Evolutionary conservation across 2,329 filamentous ascomycete species (phyloP).

Genomic region (Ceratocystis albifundus): DNA sequence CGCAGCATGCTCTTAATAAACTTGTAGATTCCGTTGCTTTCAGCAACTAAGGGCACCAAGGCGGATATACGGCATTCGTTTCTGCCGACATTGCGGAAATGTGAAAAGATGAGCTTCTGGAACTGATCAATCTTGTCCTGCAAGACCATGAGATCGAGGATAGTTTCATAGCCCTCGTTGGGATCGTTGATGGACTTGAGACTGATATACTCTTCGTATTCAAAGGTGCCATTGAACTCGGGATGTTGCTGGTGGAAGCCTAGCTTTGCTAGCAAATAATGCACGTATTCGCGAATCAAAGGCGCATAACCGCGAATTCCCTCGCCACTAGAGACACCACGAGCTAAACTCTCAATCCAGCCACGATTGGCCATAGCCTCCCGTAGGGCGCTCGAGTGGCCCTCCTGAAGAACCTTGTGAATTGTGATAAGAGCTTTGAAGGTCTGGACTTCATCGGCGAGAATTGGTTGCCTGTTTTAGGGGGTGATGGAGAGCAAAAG

Average conservation of each 20-base stretch:
- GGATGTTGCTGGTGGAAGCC: conserved; percentile 94
- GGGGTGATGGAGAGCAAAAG: conserved; percentile 11
- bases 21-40: conserved; percentile 99
- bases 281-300: conserved; percentile 92
- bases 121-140: conserved; percentile 98
- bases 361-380: conserved; percentile 79
- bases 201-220: conserved; percentile 98
- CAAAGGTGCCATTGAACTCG: conserved; percentile 96
- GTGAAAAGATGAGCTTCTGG: conserved; percentile 95
- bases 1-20: conserved; percentile 99
- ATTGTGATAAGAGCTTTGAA: conserved; percentile 97
- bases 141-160: conserved; percentile 87
- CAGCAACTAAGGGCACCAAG: conserved; percentile 82
- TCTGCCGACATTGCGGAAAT: conserved; percentile 82
- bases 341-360: conserved; percentile 87
- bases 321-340: conserved; percentile 63
- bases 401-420: conserved; percentile 95
- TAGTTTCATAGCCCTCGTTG: conserved; percentile 95
- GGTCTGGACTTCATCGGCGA: conserved; percentile 95
- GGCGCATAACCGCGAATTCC: conserved; percentile 83
- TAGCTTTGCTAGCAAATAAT: conserved; percentile 86
- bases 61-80: conserved; percentile 96
- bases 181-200: conserved; percentile 97
- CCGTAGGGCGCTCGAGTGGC: conserved; percentile 73
- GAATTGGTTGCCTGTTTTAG: conserved; percentile 68